These are phyloP conservation scores for Xerocomus nothofagi DNA, from an alignment of 1,284 basidiomycete species.

Conservation along the genomic window DNA sequence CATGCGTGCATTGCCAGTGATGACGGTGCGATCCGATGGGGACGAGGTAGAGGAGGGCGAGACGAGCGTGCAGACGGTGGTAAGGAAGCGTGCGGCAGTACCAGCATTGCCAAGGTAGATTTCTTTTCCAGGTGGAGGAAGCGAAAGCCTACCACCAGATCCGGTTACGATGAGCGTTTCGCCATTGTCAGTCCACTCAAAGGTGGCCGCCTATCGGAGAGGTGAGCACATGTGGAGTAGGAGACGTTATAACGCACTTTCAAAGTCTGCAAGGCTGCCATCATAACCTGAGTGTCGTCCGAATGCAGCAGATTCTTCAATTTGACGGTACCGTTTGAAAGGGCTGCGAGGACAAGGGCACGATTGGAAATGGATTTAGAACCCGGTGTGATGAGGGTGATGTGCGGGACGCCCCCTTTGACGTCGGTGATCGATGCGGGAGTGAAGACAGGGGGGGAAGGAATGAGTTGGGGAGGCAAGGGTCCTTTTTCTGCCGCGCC, in stretches of 20 bases:
- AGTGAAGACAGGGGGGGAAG: neutral
- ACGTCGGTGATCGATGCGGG: neutral
- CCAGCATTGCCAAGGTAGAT: conserved; percentile 97
- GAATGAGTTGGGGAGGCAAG: conserved; percentile 25
- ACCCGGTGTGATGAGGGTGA: conserved; percentile 91
- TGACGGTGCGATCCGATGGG: conserved; percentile 57
- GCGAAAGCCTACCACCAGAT: conserved; percentile 77
- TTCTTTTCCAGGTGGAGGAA: conserved; percentile 80
- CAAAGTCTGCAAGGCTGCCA: conserved; percentile 87
- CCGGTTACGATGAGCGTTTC: conserved; percentile 94
- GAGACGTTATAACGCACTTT: conserved; percentile 50
- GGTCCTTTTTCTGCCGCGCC: conserved; percentile 16
- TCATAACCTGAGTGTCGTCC: conserved; percentile 99
- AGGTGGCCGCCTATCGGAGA: conserved; percentile 71
- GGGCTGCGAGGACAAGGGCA: conserved; percentile 90
- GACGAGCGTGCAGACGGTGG: conserved; percentile 91
- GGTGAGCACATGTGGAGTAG: neutral
- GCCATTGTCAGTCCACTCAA: conserved; percentile 90
- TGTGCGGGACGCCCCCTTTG: conserved; percentile 27
- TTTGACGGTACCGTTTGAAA: conserved; percentile 86
- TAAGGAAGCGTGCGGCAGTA: conserved; percentile 96
- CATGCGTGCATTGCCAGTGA: conserved; percentile 98
- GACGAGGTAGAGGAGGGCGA: conserved; percentile 44
- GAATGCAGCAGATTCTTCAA: conserved; percentile 93
- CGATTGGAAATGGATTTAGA: conserved; percentile 98